phyloP scores from a whole-genome alignment of 192 early-diverging fungal genomes.

The Helicostylum pulchrum region DNA sequence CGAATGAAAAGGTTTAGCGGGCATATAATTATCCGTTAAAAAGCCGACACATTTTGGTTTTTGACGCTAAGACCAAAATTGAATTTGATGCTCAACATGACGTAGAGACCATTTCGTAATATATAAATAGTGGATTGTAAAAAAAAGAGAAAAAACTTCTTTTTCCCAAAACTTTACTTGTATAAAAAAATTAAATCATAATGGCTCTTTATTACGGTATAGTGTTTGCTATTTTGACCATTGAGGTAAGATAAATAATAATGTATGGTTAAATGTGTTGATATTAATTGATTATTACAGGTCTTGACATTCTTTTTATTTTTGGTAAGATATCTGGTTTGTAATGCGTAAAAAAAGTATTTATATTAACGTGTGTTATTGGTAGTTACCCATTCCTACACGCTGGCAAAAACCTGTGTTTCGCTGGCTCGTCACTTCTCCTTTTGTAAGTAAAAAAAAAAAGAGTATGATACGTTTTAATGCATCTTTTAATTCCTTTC shows the following conservation, averaged over 20 bases:
- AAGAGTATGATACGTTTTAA: not conserved
- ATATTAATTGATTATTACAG: not conserved
- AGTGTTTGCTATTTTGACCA: conserved; percentile 42
- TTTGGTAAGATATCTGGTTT: conserved; percentile 5
- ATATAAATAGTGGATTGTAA: no score
- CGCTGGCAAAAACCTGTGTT: conserved; percentile 46
- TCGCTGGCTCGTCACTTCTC: conserved; percentile 43
- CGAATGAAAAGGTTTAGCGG: no score
- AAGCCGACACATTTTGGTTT: no score
- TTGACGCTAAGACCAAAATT: no score
- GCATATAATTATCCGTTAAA: no score
- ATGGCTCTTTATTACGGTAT: conserved; percentile 48
- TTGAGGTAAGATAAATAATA: conserved; percentile 36
- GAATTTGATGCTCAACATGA: not conserved
- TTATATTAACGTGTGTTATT: not conserved
- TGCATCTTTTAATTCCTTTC: not conserved
- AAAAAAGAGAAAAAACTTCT: no score
- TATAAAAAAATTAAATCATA: not conserved
- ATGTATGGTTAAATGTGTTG: not conserved
- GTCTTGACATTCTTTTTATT: conserved; percentile 17
- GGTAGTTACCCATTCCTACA: conserved; percentile 48
- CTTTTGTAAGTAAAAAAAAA: conserved; percentile 26
- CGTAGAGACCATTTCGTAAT: not conserved
- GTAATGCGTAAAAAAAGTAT: not conserved
- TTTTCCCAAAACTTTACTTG: not conserved